phyloP scores from a whole-genome alignment of 116 monocot genomes.

The Phalaenopsis hybrid region DNA sequence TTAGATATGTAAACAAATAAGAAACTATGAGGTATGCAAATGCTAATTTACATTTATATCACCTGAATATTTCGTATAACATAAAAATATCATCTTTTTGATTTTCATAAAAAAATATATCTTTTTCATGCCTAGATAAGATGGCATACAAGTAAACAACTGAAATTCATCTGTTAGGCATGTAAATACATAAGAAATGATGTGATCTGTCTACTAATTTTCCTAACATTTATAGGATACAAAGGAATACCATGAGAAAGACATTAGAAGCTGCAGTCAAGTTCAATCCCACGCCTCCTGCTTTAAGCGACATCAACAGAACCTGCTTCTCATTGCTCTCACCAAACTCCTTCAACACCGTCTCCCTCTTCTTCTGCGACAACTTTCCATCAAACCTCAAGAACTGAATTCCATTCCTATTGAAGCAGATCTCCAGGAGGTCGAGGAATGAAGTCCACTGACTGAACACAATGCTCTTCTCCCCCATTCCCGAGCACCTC shows the following conservation, averaged over 20 bases:
- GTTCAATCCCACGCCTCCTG: constrained; percentile 87
- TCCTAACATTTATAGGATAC: neutral
- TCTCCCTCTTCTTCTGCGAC: constrained; percentile 66
- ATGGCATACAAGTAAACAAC: too few species aligned
- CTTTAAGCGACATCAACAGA: constrained; percentile 80
- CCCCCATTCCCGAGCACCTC: constrained; percentile 23
- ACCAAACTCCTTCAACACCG: constrained; percentile 67
- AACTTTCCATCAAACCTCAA: constrained; percentile 79
- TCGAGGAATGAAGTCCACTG: constrained; percentile 88
- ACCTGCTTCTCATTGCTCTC: constrained; percentile 55
- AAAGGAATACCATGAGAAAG: constrained; percentile 60
- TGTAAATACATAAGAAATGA: too few species aligned
- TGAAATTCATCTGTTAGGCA: too few species aligned
- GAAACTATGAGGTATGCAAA: too few species aligned
- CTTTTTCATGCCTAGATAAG: too few species aligned
- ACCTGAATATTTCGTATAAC: too few species aligned
- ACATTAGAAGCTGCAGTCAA: constrained; percentile 87
- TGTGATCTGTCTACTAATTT: too few species aligned
- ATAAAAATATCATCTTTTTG: too few species aligned
- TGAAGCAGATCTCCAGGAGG: constrained; percentile 61
- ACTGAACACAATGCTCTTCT: constrained; percentile 90
- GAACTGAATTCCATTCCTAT: constrained; percentile 27
- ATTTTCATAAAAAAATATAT: too few species aligned
- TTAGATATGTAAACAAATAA: too few species aligned
- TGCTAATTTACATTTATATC: too few species aligned